Conservation (phyloP, 352 stramenopile species). For the Phytophthora pistaciae region DNA sequence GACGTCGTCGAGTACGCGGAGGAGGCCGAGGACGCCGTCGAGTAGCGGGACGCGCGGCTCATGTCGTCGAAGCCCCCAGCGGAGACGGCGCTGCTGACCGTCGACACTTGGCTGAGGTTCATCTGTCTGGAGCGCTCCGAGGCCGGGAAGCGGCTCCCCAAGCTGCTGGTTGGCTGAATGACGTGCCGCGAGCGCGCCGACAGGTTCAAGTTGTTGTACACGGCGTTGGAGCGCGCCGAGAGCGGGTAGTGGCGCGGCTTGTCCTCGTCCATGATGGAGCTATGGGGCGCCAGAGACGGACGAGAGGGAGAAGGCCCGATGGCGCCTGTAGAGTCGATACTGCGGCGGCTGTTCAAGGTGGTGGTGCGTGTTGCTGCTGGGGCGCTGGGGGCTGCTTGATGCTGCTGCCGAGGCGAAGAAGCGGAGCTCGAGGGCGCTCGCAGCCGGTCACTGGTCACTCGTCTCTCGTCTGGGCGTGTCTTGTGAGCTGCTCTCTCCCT, state of each 20-base stretch:
- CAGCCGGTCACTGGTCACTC: slow-evolving; percentile 25
- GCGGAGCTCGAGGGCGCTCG: not conserved
- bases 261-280: slow-evolving; percentile 43
- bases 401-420: not conserved
- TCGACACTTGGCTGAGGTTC: slow-evolving; percentile 56
- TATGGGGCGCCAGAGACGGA: slow-evolving; percentile 8
- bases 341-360: slow-evolving; percentile 3
- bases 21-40: slow-evolving; percentile 46
- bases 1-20: slow-evolving; percentile 48
- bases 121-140: slow-evolving; percentile 55
- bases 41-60: slow-evolving; percentile 70
- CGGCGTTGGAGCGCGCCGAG: slow-evolving; percentile 33
- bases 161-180: not conserved
- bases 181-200: slow-evolving; percentile 29
- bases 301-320: not conserved
- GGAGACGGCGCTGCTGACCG: slow-evolving; percentile 18
- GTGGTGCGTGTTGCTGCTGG: not conserved
- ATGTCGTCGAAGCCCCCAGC: slow-evolving; percentile 51
- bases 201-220: slow-evolving; percentile 41
- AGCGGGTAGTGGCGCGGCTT: slow-evolving; percentile 35
- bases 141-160: slow-evolving; percentile 32
- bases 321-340: slow-evolving; percentile 16
- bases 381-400: not conserved
- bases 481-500: not conserved
- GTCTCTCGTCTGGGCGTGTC: not conserved